These are phyloP conservation scores for Polymyxa betae DNA, from an alignment of 208 protist species.

Conservation along the genomic window DNA sequence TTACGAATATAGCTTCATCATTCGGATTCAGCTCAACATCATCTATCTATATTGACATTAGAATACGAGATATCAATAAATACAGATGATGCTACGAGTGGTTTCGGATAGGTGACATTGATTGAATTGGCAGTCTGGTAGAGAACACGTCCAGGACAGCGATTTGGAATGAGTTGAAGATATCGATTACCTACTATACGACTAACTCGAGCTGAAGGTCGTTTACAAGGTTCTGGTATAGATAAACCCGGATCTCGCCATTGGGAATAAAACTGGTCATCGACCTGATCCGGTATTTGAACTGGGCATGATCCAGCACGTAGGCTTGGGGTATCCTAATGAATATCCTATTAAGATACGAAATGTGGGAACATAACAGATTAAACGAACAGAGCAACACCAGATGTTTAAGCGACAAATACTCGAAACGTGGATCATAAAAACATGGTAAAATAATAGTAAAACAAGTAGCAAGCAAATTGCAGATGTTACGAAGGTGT, in stretches of 20 bases:
- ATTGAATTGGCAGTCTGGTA: neutral
- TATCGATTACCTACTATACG: neutral
- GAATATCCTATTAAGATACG: too few species aligned
- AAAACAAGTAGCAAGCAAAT: too few species aligned
- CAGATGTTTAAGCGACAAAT: too few species aligned
- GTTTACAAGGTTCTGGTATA: neutral
- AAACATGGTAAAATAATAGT: too few species aligned
- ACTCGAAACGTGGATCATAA: too few species aligned
- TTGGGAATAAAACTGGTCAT: neutral
- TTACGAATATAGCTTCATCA: neutral
- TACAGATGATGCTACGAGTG: neutral
- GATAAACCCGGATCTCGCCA: neutral
- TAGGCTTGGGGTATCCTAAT: neutral
- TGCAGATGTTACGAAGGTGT: too few species aligned
- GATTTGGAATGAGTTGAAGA: neutral
- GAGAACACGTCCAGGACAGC: neutral
- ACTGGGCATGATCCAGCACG: constrained; percentile 27
- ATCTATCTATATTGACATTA: neutral
- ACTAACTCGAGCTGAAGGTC: neutral
- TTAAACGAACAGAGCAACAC: too few species aligned
- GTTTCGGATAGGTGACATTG: neutral
- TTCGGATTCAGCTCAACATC: neutral
- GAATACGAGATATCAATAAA: neutral
- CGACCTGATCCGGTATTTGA: neutral
- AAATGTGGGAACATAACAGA: too few species aligned